Evolutionary conservation across 2,329 filamentous ascomycete genomes (phyloP), one percentile per base, ranked within the genome.

Genomic region (Botrytis deweyae): DNA sequence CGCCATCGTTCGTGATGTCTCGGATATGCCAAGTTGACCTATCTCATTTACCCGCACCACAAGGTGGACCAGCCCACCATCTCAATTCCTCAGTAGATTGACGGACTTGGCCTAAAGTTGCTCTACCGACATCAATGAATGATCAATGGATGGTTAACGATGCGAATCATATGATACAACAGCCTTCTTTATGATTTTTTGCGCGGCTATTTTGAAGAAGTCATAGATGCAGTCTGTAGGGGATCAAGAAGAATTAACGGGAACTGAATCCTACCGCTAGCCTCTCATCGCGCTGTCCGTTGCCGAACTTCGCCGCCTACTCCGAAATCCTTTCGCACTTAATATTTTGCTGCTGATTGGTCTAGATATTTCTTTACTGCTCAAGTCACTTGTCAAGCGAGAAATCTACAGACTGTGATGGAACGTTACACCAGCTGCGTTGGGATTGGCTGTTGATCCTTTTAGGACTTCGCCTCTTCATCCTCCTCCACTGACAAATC

Each of bases 41-140:
- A 72, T 20, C 33, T 63, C 58, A 36, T 65, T 52, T 64, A 44
- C 33, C 42, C 70, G 46, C 62, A 66, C 42, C 38, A 40, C 42
- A 69, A 44, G 40, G 49, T 49, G 29, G 58, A 25, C 44, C 49
- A 58, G 49, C 49, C 42, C 49, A 58, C 63, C 33, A 44, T 58
- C 40, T 46, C n/a, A 52, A 65, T 33, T 68, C 55, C n/a, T 69
- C 49, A 69, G 64, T 52, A 61, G 52, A n/a, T 62, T 20, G 36
- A 46, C 71, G 40, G 64, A 61, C 20, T 29, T 72, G 62, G 63
- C 63, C 70, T 59, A 68, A 72, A 72, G 38, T 68, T 72, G 62
- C 70, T 72, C 70, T 65, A 36, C 46, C 38, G 70, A 58, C 5
- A 42, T 52, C 36, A 40, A 33, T 33, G 59, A 42, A 25, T 52